These are phyloP conservation scores for Mycena galericulata DNA, from an alignment of 768 basidiomycete species.

Conservation along the genomic window DNA sequence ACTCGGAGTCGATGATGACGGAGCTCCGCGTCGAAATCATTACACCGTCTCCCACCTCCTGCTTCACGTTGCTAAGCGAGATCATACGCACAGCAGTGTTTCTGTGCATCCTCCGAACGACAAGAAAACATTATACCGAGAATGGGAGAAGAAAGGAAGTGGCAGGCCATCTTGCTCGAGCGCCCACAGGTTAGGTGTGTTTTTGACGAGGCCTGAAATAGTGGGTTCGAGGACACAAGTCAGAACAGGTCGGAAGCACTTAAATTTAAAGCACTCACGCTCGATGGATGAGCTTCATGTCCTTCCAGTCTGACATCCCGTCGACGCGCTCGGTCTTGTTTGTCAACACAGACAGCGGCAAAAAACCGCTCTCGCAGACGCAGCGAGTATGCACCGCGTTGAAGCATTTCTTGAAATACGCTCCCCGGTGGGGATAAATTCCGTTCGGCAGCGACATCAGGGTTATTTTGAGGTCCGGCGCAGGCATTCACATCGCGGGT, in stretches of 20 bases:
- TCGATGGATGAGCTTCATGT: slow-evolving; percentile 14
- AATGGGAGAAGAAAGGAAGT: too few relatives aligned
- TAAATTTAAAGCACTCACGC: neutral
- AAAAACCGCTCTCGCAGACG: slow-evolving; percentile 10
- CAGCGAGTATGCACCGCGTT: slow-evolving; percentile 28
- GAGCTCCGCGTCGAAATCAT: too few relatives aligned
- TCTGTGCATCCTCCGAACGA: too few relatives aligned
- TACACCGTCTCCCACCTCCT: too few relatives aligned
- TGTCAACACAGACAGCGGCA: slow-evolving; percentile 18
- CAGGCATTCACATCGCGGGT: neutral
- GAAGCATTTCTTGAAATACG: slow-evolving; percentile 23
- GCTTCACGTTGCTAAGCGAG: too few relatives aligned
- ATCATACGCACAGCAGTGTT: too few relatives aligned
- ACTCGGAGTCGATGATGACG: too few relatives aligned
- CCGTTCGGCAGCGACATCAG: slow-evolving; percentile 21
- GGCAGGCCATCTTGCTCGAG: too few relatives aligned
- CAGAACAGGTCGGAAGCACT: neutral
- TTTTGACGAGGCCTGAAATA: slow-evolving; percentile 27
- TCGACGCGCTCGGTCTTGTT: slow-evolving; percentile 22
- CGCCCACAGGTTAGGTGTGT: slow-evolving; percentile 17
- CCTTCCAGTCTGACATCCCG: slow-evolving; percentile 28
- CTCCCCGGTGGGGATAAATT: slow-evolving; percentile 8
- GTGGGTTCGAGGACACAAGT: neutral
- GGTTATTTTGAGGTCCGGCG: neutral
- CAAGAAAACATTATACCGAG: too few relatives aligned